Base-by-base conservation (phyloP, 2,329 filamentous ascomycete species). In the Stemphylium lycopersici region DNA sequence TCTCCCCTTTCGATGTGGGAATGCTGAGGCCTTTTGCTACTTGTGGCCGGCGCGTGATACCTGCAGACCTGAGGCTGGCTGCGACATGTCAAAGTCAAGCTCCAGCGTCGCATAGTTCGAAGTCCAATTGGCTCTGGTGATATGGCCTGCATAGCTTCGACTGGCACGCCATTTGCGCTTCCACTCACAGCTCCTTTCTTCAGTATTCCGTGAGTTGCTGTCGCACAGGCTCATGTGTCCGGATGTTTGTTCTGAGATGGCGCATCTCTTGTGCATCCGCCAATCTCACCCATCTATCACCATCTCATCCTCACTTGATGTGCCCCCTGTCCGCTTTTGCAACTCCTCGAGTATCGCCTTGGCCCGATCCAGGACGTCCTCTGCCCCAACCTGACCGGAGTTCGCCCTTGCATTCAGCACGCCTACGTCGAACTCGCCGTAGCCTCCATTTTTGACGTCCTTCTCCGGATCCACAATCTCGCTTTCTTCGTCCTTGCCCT, bases 341-440 rank as follows among this genome's bases (percentile, higher is more conserved):
- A 74, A 55, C 32, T 62, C 63, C 40, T 78, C 80, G 36, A 90
- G 70, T 58, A 89, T 81, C 40, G 75, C 76, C 63, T 80, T 83
- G 36, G 85, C 83, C 61, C 84, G 82, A 31, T 80, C 81, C 86
- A 93, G 89, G 39, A 96, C 78, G 76, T 97, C 91, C 2, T 85
- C 84, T 70, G 96, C 91, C 82, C 93, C 95, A 59, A 91, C 89
- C 66, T 87, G 85, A 52, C 90, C 90, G 59, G 88, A 88, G 59
- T 90, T 89, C 57, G 90, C 91, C 52, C 91, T 84, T 67, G 90
- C 93, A 71, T 97, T 98, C 66, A 98, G 77, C 85, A 90, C 93
- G 29, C 93, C 93, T 12, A 96, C 88, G 70, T 97, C 93, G 48
- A 97, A 80, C 78, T 76, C 72, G 6, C 80, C 80, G 39, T 81